Conservation (phyloP, 257 asterid genomes). For the Anisodus acutangulus region DNA sequence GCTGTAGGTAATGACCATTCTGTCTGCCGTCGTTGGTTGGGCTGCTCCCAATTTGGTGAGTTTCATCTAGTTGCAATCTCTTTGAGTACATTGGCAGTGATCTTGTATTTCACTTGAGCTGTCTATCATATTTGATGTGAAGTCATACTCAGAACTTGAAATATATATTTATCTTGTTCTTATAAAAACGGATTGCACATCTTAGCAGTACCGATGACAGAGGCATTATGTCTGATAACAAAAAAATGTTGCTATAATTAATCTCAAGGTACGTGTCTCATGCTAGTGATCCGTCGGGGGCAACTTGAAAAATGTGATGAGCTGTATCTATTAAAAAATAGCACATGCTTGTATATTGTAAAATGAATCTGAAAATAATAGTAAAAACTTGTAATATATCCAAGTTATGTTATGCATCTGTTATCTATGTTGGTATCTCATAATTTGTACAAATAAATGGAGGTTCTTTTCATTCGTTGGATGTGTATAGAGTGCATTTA, state of each 20-base stretch:
- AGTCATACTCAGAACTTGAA: background rate
- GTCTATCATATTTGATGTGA: background rate
- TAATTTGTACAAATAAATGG: background rate
- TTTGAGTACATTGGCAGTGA: background rate
- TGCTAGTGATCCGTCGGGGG: background rate
- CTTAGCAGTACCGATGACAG: background rate
- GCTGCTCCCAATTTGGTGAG: conserved; percentile 93
- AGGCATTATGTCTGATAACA: background rate
- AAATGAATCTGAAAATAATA: conserved; percentile 5
- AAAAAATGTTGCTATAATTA: background rate
- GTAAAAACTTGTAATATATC: background rate
- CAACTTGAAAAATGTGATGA: background rate
- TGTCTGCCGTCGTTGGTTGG: conserved; percentile 97
- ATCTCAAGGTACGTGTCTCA: background rate
- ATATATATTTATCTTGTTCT: background rate
- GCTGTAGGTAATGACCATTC: conserved; percentile 86
- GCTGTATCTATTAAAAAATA: background rate
- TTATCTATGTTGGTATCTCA: background rate
- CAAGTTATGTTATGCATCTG: background rate
- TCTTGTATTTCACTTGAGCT: background rate
- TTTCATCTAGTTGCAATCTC: conserved; percentile 22
- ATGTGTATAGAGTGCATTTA: background rate
- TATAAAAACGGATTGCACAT: background rate
- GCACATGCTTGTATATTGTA: background rate
- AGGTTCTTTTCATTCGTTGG: background rate